A percentile compares a stretch with the other conserved stretches of the same genome.
Evolutionary conservation across 495 filamentous ascomycete species (phyloP).

Genomic region (Hypoxylon fragiforme): DNA sequence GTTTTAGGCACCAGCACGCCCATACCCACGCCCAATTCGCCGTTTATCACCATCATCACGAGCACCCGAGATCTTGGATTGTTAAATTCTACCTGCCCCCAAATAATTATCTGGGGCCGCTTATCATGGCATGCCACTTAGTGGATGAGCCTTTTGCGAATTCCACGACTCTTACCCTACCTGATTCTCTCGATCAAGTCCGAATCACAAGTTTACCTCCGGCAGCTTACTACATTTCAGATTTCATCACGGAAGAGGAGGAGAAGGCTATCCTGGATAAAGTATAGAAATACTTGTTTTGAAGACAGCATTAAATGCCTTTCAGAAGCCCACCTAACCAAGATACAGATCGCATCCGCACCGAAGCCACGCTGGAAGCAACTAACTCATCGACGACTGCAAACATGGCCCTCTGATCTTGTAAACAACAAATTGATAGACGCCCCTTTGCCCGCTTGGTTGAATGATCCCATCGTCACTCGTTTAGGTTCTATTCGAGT

Average conservation of each 20-base stretch:
- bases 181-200: conserved; percentile 51
- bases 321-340: conserved; percentile 3
- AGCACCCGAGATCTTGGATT: conserved; percentile 12
- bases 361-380: conserved; percentile 83
- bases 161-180: conserved; percentile 39
- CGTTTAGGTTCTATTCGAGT: conserved; percentile 62
- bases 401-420: conserved; percentile 85
- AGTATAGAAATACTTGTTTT: conserved; percentile 42
- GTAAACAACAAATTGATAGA: conserved; percentile 73
- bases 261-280: conserved; percentile 72
- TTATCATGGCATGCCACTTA: conserved; percentile 7
- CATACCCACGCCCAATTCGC: conserved; percentile 16
- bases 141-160: not conserved
- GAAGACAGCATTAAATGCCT: not conserved
- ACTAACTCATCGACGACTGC: conserved; percentile 82
- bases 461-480: conserved; percentile 68
- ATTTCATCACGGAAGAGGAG: conserved; percentile 81
- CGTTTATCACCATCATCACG: conserved; percentile 10
- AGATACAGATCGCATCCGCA: conserved; percentile 53
- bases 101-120: conserved; percentile 5
- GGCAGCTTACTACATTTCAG: conserved; percentile 80
- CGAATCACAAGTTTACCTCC: conserved; percentile 64
- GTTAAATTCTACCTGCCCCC: conserved; percentile 20
- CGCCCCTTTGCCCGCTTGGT: conserved; percentile 75
- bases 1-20: conserved; percentile 6